Base-by-base conservation (phyloP, 192 early-diverging fungal species). In the Backusella tuberculispora region DNA sequence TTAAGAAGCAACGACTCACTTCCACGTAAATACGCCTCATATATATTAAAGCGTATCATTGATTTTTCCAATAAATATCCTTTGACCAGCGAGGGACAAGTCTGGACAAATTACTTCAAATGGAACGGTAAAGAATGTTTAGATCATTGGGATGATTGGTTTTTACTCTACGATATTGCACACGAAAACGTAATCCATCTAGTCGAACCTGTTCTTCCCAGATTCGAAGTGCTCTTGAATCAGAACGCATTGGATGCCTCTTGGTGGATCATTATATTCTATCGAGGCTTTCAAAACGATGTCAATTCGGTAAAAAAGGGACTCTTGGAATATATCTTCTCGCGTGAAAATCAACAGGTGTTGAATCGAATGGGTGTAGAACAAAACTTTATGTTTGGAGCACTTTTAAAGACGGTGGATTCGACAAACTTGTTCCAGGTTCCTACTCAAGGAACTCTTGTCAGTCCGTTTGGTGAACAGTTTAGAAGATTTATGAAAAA, bases 101-200 rank as follows among this genome's bases (percentile, higher is more conserved):
- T 17, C 4, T 80, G 79, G 79, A 80, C 79, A 37, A 38, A 15
- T 4, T 80, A 76, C 37, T 80, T 80, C 40, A 29, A 73, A 29
- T 80, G 79, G 79, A 41, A n/a, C 0, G 17, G 19, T 12, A 71
- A 67, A 8, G 41, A 71, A 17, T 48, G 67, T 15, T 26, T 46
- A 2, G 45, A 74, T 6, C 17, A 83, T 21, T 89, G 84, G 86
- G 77, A 82, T 34, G 86, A 89, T 37, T 88, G 82, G 74, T 85
- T 83, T 68, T 69, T 83, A 13, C 48, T 86, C 10, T 85, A 83
- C 46, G 86, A 89, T 43, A 82, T 76, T 68, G 73, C 86, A 45
- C 79, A 85, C 43, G 85, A 88, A 71, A 68, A 73, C 5, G 73
- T 72, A 9, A 45, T 73, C n/a, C 88, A 89, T 69, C 74, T 89